These are phyloP conservation scores for Apostasia ramifera DNA, from an alignment of 106 monocot genomes.

Conservation along the genomic window DNA sequence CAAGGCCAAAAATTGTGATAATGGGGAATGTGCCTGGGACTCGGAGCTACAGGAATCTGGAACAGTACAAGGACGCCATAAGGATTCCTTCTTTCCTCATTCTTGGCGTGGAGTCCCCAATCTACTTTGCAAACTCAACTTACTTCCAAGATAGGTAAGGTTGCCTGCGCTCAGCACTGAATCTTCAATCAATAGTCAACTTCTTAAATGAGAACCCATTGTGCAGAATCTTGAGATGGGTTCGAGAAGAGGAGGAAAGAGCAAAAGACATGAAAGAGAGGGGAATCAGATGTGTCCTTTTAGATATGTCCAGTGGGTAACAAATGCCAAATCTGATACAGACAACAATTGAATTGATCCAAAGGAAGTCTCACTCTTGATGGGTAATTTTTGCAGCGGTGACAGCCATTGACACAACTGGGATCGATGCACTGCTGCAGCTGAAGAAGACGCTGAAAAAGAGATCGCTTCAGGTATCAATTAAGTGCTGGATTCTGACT, in stretches of 20 bases:
- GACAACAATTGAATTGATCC: no score
- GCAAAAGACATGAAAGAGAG: constrained; percentile 15
- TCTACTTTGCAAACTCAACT: constrained; percentile 15
- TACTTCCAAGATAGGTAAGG: not conserved
- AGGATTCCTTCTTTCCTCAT: constrained; percentile 38
- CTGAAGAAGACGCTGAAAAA: constrained; percentile 35
- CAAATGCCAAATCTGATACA: no score
- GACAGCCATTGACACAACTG: constrained; percentile 40
- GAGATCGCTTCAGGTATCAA: constrained; percentile 32
- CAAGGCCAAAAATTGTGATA: constrained; percentile 53
- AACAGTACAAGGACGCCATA: constrained; percentile 22
- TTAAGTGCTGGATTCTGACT: not conserved
- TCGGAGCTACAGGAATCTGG: constrained; percentile 45
- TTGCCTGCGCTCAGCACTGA: not conserved
- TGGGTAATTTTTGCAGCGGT: constrained; percentile 26
- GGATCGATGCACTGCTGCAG: constrained; percentile 41
- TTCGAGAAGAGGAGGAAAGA: constrained; percentile 44
- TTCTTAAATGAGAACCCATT: not conserved
- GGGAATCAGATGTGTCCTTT: constrained; percentile 30
- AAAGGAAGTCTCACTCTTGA: no score
- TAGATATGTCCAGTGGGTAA: constrained; percentile 39
- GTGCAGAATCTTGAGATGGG: constrained; percentile 37
- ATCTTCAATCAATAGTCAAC: not conserved
- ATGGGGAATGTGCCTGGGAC: constrained; percentile 54
- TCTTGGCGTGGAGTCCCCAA: constrained; percentile 50